Evolutionary conservation across 2,329 filamentous ascomycete species (phyloP).

Genomic region (Hypomyces rosellus): DNA sequence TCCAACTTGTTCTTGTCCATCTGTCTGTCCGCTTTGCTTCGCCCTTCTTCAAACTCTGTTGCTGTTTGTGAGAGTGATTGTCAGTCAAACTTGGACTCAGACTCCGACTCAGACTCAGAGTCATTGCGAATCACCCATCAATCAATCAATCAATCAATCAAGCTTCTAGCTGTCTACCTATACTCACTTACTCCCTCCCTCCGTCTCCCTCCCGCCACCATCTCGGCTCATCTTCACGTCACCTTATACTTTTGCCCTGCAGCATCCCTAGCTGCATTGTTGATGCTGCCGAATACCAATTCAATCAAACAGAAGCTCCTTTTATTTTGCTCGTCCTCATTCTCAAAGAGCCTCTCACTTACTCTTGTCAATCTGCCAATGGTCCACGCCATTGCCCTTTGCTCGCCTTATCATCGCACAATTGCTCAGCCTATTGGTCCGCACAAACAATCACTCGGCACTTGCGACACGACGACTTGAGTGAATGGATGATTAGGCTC

Average conservation of each 20-base stretch:
- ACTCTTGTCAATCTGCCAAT: too few relatives aligned
- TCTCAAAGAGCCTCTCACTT: too few relatives aligned
- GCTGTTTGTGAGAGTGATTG: not conserved
- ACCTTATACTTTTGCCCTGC: too few relatives aligned
- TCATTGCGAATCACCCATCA: not conserved
- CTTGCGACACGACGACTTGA: not conserved
- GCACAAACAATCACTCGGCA: not conserved
- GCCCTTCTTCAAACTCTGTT: not conserved
- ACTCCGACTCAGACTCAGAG: too few relatives aligned
- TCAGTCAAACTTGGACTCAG: not conserved
- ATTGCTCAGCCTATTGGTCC: not conserved
- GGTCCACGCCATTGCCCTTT: not conserved
- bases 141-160: constrained; percentile 2
- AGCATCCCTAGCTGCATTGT: too few relatives aligned
- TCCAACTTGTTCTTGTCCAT: not conserved
- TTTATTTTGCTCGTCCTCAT: too few relatives aligned
- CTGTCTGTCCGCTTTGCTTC: not conserved
- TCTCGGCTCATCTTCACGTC: too few relatives aligned
- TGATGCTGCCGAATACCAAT: too few relatives aligned
- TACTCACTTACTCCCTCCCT: too few relatives aligned
- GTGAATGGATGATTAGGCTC: constrained; percentile 8
- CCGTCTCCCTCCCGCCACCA: too few relatives aligned
- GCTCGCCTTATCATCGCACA: not conserved
- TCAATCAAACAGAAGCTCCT: too few relatives aligned
- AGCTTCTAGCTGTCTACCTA: not conserved